phyloP scores from a whole-genome alignment of 345 rosid species.

The Acer campestre region DNA sequence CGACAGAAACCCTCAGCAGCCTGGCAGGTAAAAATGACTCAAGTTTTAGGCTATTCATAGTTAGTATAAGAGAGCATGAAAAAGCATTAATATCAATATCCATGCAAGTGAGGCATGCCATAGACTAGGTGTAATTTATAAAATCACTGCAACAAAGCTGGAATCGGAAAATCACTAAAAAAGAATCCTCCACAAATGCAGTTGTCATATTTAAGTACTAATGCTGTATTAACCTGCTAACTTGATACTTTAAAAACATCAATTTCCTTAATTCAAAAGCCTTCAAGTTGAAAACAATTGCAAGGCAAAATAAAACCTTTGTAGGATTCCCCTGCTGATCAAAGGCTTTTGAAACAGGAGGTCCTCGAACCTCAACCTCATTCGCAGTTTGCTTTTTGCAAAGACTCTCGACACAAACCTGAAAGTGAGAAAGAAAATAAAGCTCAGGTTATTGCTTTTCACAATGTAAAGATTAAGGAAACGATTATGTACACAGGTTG shows the following conservation, averaged over 20 bases:
- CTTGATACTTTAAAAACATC: slow-evolving; percentile 3
- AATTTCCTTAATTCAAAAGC: slow-evolving; percentile 19
- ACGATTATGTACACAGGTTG: background rate
- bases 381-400: slow-evolving; percentile 69
- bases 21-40: slow-evolving; percentile 42
- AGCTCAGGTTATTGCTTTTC: slow-evolving; percentile 12
- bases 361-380: slow-evolving; percentile 90
- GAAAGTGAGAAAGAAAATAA: slow-evolving; percentile 27
- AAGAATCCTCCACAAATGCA: slow-evolving; percentile 14
- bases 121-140: background rate
- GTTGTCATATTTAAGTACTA: slow-evolving; percentile 1
- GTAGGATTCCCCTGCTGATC: slow-evolving; percentile 87
- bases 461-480: background rate
- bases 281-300: slow-evolving; percentile 8
- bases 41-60: slow-evolving; percentile 11
- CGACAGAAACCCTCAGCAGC: slow-evolving; percentile 97
- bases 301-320: slow-evolving; percentile 60
- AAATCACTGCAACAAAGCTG: background rate
- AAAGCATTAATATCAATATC: background rate
- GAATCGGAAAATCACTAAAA: background rate
- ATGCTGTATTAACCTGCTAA: background rate
- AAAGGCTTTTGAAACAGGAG: slow-evolving; percentile 92
- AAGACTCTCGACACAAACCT: slow-evolving; percentile 70
- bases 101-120: slow-evolving; percentile 4
- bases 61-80: background rate